Percentiles rank a stretch among this genome's conserved stretches.
These are phyloP conservation scores for Rhizopogon sp. DNA, from an alignment of 768 basidiomycete species.

Conservation along the genomic window DNA sequence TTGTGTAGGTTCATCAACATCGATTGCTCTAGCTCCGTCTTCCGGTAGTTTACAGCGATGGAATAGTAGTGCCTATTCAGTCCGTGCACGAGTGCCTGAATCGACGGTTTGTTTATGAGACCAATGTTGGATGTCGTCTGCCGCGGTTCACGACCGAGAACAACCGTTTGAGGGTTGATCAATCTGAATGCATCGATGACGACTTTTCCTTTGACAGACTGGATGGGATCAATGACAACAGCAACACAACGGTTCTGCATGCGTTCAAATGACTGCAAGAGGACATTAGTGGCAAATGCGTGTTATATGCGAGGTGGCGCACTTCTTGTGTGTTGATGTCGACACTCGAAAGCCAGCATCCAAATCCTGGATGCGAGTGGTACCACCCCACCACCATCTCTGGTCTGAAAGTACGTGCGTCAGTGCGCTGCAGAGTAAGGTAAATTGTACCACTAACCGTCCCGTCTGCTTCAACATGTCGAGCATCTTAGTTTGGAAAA, in stretches of 20 bases:
- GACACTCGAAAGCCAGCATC: conserved; percentile 98
- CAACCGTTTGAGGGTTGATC: conserved; percentile 86
- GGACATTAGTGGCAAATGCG: conserved; percentile 10
- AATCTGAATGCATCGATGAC: conserved; percentile 99
- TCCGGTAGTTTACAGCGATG: conserved; percentile 96
- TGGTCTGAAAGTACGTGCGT: conserved; percentile 45
- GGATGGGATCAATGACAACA: conserved; percentile 97
- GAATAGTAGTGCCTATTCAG: conserved; percentile 98
- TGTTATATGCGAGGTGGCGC: conserved; percentile 11
- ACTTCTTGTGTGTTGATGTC: conserved; percentile 99
- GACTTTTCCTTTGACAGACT: conserved; percentile 98
- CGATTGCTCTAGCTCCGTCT: conserved; percentile 95
- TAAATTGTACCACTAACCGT: conserved; percentile 47
- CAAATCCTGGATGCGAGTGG: conserved; percentile 99
- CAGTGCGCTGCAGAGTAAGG: background rate
- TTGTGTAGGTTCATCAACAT: conserved; percentile 99
- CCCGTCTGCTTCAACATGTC: conserved; percentile 99
- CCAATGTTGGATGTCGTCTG: conserved; percentile 99
- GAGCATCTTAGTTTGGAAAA: conserved; percentile 97
- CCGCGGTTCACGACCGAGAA: conserved; percentile 89
- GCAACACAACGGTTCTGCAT: conserved; percentile 92
- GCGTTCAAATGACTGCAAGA: conserved; percentile 85
- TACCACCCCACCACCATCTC: conserved; percentile 99
- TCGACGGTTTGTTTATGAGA: conserved; percentile 98
- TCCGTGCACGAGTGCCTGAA: conserved; percentile 97